phyloP scores from a whole-genome alignment of 176 grass and related monocot species.

The Avena atlantica region DNA sequence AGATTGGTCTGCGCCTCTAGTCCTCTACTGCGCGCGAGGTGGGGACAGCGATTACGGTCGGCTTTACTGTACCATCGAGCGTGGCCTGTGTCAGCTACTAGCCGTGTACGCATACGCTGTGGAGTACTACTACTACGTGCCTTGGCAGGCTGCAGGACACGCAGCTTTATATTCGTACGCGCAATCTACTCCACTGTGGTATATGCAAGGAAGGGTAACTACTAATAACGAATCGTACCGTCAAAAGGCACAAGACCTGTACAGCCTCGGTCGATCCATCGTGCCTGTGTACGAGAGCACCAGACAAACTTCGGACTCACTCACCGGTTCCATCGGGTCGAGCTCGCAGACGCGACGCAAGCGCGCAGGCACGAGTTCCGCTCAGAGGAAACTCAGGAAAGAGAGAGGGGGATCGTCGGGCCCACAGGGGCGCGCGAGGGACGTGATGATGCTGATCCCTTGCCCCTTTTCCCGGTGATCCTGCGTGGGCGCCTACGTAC shows the following conservation, averaged over 20 bases:
- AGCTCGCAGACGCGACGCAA: too few species aligned
- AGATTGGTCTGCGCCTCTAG: not conserved
- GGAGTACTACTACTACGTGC: not conserved
- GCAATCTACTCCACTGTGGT: conserved; percentile 11
- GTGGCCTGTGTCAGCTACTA: not conserved
- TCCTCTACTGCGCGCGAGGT: too few species aligned
- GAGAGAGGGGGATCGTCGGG: not conserved
- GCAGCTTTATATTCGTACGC: not conserved
- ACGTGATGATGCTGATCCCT: not conserved
- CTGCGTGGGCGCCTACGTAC: conserved; percentile 50
- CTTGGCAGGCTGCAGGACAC: not conserved
- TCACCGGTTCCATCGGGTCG: too few species aligned
- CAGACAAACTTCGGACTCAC: too few species aligned
- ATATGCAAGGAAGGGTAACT: too few species aligned
- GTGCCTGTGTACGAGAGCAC: too few species aligned
- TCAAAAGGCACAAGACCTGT: too few species aligned
- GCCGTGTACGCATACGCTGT: not conserved
- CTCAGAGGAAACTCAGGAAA: too few species aligned
- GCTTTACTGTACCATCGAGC: not conserved
- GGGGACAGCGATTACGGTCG: not conserved
- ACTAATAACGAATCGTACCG: too few species aligned
- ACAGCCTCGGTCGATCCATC: too few species aligned
- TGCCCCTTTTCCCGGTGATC: not conserved
- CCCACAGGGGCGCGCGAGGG: not conserved
- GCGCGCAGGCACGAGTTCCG: not conserved